phyloP scores from a whole-genome alignment of 768 basidiomycete genomes.

The Tephrocybe sp. region DNA sequence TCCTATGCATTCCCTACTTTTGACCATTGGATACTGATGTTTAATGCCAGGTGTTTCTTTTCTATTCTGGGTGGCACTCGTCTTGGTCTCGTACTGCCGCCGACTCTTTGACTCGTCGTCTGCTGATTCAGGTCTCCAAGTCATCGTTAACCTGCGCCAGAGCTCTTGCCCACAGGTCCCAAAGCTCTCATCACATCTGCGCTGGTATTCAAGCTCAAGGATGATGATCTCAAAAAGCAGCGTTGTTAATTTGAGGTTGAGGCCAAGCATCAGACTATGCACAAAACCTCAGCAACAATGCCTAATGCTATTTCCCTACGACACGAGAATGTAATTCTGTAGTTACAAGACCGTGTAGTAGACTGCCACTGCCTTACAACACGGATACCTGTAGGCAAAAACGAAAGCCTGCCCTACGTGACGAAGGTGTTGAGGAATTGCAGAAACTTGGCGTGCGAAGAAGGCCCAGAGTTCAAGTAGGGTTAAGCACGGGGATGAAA shows the following conservation, averaged over 20 bases:
- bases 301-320: no score
- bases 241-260: slow-evolving; percentile 74
- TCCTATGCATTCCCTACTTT: slow-evolving; percentile 24
- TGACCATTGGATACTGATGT: not conserved
- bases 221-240: slow-evolving; percentile 76
- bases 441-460: no score
- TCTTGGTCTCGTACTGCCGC: slow-evolving; percentile 56
- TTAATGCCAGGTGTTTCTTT: slow-evolving; percentile 58
- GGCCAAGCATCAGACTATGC: slow-evolving; percentile 51
- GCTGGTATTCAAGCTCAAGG: slow-evolving; percentile 67
- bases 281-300: no score
- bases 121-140: slow-evolving; percentile 43
- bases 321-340: no score
- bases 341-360: no score
- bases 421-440: no score
- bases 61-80: slow-evolving; percentile 69
- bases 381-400: no score
- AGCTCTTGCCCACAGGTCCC: slow-evolving; percentile 54
- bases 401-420: no score
- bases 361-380: no score
- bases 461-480: no score
- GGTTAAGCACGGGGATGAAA: no score
- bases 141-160: slow-evolving; percentile 46
- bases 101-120: slow-evolving; percentile 49
- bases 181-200: slow-evolving; percentile 62